Evolutionary conservation across 1,284 basidiomycete genomes (phyloP), one percentile per base, ranked within the genome.

Genomic region (Rhodotorula glutinis): DNA sequence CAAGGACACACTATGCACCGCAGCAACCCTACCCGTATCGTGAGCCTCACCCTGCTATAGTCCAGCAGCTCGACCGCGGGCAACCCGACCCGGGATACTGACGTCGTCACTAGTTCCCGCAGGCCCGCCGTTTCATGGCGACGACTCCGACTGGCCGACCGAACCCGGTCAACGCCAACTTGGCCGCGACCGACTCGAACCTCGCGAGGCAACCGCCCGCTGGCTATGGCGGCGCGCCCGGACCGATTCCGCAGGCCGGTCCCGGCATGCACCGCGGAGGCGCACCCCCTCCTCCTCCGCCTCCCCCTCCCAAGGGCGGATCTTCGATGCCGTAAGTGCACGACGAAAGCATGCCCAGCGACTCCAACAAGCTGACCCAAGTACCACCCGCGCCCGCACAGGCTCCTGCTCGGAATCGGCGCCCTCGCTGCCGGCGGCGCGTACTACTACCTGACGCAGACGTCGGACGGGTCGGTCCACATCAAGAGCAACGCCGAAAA

Each of bases 381-480:
- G n/a, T n/a, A n/a, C n/a, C n/a, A n/a, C n/a, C n/a, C n/a, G n/a
- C n/a, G n/a, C n/a, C n/a, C 23, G 2, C 11, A 19, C 62, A 63
- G 62, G 23, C n/a, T 63, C 52, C 29, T 60, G 27, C 52, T 65
- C 52, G 66, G 59, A 2, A 16, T 40, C 2, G 43, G 53, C 33
- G 66, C 56, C 2, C 38, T 65, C 25, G 51, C 46, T 17, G 66
- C 46, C n/a, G 62, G 66, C 23, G 47, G 52, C 14, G 66, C 55
- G 7, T 53, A 60, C 16, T 68, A 64, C 59, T 68, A 68, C 62
- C 17, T 55, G 10, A 68, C 59, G 9, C 46, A 51, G 49, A 51
- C 49, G 27, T 27, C 25, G 25, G 49, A 51, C 49, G 49, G 49
- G 7, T 51, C 49, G 25, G 49, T 51, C 25, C 25, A 59, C 38